These are phyloP conservation scores for Pythium rhizo-oryzae DNA, from an alignment of 352 stramenopile species.

Conservation along the genomic window DNA sequence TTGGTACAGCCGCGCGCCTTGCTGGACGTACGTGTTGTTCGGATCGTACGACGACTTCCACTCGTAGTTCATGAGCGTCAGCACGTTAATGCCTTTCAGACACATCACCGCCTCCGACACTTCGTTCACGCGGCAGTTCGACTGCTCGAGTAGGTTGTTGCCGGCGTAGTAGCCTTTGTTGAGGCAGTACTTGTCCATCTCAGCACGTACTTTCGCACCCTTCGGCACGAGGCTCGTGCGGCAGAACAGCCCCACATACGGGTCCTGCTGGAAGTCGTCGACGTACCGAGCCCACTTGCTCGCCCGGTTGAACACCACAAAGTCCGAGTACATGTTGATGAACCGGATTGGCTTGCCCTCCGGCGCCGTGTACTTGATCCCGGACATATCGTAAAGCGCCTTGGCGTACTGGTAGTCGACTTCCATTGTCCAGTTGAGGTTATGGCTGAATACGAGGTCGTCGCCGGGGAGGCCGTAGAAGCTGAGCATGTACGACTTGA, in stretches of 20 bases:
- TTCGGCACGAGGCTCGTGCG: conserved; percentile 6
- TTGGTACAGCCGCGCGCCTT: conserved; percentile 18
- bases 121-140: conserved; percentile 24
- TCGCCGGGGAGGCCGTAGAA: conserved; percentile 25
- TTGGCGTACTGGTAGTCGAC: conserved; percentile 27
- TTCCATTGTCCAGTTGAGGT: conserved; percentile 28
- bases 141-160: conserved; percentile 24
- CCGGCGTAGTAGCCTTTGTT: conserved; percentile 3
- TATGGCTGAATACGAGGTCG: too few relatives aligned
- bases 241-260: conserved; percentile 23
- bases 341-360: conserved; percentile 23
- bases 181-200: conserved; percentile 15
- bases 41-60: conserved; percentile 15
- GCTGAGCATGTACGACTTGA: conserved; percentile 27
- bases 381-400: conserved; percentile 21
- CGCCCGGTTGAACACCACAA: too few relatives aligned
- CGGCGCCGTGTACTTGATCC: conserved; percentile 18
- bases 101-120: conserved; percentile 26
- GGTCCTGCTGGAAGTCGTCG: conserved; percentile 19
- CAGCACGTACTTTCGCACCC: conserved; percentile 2
- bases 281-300: conserved; percentile 12
- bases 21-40: conserved; percentile 17
- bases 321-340: conserved; percentile 32
- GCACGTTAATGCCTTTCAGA: conserved; percentile 28
- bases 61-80: conserved; percentile 29